Evolutionary conservation across 2,329 filamentous ascomycete genomes (phyloP), one percentile per base, ranked within the genome.

Genomic region (Verticillium klebahnii): DNA sequence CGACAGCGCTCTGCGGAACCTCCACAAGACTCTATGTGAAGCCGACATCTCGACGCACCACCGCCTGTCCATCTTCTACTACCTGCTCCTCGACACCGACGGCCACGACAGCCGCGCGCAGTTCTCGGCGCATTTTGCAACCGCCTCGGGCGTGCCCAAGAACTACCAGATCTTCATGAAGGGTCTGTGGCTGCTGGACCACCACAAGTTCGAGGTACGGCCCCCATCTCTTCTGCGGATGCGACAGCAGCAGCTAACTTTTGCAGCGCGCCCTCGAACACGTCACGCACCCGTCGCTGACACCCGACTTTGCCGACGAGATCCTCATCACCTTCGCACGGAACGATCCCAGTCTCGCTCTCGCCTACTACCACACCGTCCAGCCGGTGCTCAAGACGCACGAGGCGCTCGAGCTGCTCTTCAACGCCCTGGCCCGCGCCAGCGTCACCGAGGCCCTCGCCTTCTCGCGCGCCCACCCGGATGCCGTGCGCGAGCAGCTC

Each of bases 21-120:
- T 96, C 6, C 88, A 93, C 75, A 80, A 86, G 64, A 85, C 87
- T 63, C 88, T 96, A 65, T 84, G 88, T 72, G 82, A 86, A 31
- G 85, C 78, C 60, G 79, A 78, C 57, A 86, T 89, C 67, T 84
- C 89, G 8, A 81, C 85, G 60, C 89, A 93, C 73, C 89, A 93
- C 77, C 93, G 93, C 73, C 86, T 93, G 67, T 91, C 92, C 19
- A 83, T 95, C 57, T 81, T 96, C 66, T 96, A 91, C 80, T 96
- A 96, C 73, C 79, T 96, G 45, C 82, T 96, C 3, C 88, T 92
- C 69, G 91, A 96, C 72, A 85, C 89, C 70, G 85, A 89, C 69
- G 75, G 79, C 45, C 74, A 78, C 32, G 79, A 83, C 59, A 79
- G 80, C 23, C 79, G 81, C 3, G 75, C 82, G 19, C 80, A 83